phyloP scores from a whole-genome alignment of 1,284 basidiomycete species.

The Puccinia coronata region DNA sequence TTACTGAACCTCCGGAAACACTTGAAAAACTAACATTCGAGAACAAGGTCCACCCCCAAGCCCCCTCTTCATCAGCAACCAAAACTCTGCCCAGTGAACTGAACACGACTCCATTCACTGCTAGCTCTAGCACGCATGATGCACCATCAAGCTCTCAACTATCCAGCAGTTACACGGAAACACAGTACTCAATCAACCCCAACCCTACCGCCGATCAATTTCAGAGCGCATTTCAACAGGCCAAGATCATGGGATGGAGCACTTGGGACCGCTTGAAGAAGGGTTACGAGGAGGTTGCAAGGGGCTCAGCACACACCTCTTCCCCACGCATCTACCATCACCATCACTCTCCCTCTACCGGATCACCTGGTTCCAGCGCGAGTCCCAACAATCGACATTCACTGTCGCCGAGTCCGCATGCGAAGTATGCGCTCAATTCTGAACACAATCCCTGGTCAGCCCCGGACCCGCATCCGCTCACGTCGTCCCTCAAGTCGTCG shows the following conservation, averaged over 20 bases:
- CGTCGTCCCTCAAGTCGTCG: neutral
- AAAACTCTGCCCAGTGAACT: neutral
- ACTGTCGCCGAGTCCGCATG: constrained; percentile 24
- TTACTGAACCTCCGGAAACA: neutral
- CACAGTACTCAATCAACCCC: neutral
- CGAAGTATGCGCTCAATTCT: neutral
- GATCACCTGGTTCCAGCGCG: constrained; percentile 56
- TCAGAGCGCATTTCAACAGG: constrained; percentile 49
- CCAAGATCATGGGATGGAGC: constrained; percentile 51
- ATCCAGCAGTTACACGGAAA: constrained; percentile 6
- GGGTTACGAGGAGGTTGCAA: constrained; percentile 50
- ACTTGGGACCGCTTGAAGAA: constrained; percentile 51
- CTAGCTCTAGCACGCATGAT: neutral
- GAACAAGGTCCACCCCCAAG: neutral
- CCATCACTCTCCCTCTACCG: constrained; percentile 40
- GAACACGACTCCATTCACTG: neutral
- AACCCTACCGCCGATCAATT: constrained; percentile 31
- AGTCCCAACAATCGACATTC: constrained; percentile 59
- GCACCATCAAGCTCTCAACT: neutral
- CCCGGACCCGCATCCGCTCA: neutral
- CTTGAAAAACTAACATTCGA: constrained; percentile 9
- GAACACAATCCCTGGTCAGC: constrained; percentile 38
- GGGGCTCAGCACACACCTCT: constrained; percentile 21
- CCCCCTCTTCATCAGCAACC: neutral
- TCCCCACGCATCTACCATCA: constrained; percentile 24